phyloP scores from a whole-genome alignment of 352 stramenopile genomes.

The Globisporangium paroecandrum region DNA sequence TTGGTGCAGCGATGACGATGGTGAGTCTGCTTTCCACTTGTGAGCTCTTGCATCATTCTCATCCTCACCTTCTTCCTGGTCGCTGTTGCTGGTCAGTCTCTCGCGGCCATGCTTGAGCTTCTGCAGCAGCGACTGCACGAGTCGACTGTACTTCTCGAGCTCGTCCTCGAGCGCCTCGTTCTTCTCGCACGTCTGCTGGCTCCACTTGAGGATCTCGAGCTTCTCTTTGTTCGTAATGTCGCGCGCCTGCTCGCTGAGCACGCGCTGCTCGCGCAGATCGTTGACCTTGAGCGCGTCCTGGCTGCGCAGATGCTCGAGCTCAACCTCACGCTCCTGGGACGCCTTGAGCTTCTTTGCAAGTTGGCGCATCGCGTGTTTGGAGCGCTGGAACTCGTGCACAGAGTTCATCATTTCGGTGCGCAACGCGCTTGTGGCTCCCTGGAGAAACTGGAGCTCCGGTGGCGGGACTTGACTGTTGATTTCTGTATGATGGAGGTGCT shows the following conservation, averaged over 20 bases:
- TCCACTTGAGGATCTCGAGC: slow-evolving; percentile 58
- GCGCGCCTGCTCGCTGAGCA: slow-evolving; percentile 48
- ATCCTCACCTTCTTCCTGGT: not conserved
- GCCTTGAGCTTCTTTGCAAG: slow-evolving; percentile 32
- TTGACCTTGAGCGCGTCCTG: slow-evolving; percentile 37
- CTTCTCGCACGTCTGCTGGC: slow-evolving; percentile 51
- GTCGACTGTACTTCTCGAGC: slow-evolving; percentile 25
- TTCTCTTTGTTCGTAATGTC: slow-evolving; percentile 68
- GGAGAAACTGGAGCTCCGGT: slow-evolving; percentile 49
- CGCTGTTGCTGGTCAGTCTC: not conserved
- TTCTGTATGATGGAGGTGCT: not conserved
- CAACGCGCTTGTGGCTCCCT: slow-evolving; percentile 38
- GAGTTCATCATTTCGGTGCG: slow-evolving; percentile 47
- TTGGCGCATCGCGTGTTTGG: slow-evolving; percentile 31
- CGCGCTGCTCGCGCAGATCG: slow-evolving; percentile 38
- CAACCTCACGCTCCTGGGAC: slow-evolving; percentile 22
- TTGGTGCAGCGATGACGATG: slow-evolving; percentile 5
- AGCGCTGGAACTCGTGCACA: slow-evolving; percentile 47
- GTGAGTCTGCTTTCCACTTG: not conserved
- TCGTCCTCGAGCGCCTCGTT: slow-evolving; percentile 40
- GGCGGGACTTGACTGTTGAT: not conserved
- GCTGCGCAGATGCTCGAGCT: slow-evolving; percentile 40
- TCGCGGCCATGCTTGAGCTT: slow-evolving; percentile 18
- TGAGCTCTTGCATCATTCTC: not conserved
- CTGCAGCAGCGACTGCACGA: slow-evolving; percentile 25